Evolutionary conservation across 2,329 filamentous ascomycete species (phyloP), one percentile per base, ranked within the genome.

Genomic region (Phaeosphaeria sp.): DNA sequence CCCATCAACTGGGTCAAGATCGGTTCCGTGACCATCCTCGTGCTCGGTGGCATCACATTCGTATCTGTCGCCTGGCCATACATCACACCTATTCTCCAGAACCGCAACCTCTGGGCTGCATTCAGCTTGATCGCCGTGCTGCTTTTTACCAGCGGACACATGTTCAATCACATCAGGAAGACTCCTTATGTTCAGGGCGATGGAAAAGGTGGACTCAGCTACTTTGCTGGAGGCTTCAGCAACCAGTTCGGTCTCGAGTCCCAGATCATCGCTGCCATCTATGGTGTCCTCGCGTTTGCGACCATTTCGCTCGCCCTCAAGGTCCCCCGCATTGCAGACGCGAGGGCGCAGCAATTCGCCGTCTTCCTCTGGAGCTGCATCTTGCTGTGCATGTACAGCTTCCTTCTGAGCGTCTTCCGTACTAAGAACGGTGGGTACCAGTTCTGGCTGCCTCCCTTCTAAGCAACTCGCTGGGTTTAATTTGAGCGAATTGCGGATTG

Each of bases 161-260:
- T 99, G 96, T 99, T 96, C 85, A 99, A 98, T 79, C 93, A 97
- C 74, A 99, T 99, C 74, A 88, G 96, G 68, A 94, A 95, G 77
- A 92, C 96, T 2, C 95, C 95, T 2, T 99, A 99, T 70, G 92
- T 98, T 30, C 84, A 88, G 43, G 91, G 90, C 43, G 89, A 98
- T 74, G 92, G 92, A 39, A 88, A 86, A 53, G 95, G 95, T 18
- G 93, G 93, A 5, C 87, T 99, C 61, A 91, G 81, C 73, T 98
- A 98, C 78, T 95, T 99, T 78, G 92, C 94, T 3, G 85, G 85
- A 40, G 94, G 95, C 1, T 99, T 99, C 79, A 92, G 94, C 77
- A 97, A 88, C 76, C 95, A 99, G 76, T 93, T 90, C 71, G 95
- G 95, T 15, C 82, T 99, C 68, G 95, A 99, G 81, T 97, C 94